phyloP scores from a whole-genome alignment of 768 basidiomycete genomes.

The Lentinula sp. region DNA sequence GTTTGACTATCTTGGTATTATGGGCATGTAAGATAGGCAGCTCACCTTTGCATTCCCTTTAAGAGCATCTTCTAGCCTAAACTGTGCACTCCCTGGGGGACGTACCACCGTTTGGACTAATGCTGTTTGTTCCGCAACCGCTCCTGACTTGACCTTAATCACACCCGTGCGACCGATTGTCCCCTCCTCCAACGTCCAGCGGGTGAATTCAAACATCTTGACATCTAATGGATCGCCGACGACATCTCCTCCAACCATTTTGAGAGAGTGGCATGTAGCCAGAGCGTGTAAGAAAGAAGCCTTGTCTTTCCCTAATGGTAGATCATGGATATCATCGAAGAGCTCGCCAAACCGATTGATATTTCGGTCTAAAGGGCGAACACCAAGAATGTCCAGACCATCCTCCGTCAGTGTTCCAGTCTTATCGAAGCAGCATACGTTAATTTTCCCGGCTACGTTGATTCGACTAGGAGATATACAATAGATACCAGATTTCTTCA shows the following conservation, averaged over 20 bases:
- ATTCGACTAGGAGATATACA: constrained; percentile 96
- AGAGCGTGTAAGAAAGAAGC: constrained; percentile 88
- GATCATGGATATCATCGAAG: constrained; percentile 77
- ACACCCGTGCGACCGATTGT: constrained; percentile 61
- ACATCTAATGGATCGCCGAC: constrained; percentile 95
- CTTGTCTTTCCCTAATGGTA: constrained; percentile 67
- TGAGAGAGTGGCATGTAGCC: constrained; percentile 94
- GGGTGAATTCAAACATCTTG: constrained; percentile 98
- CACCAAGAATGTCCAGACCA: constrained; percentile 93
- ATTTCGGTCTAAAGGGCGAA: constrained; percentile 76
- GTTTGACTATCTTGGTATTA: not conserved
- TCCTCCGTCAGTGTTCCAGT: constrained; percentile 98
- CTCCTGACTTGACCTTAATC: constrained; percentile 57
- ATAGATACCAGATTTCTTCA: constrained; percentile 84
- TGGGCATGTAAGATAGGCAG: constrained; percentile 6
- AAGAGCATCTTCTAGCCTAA: constrained; percentile 89
- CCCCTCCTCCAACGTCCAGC: constrained; percentile 95
- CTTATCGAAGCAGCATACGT: constrained; percentile 98
- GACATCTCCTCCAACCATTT: constrained; percentile 80
- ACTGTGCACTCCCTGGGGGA: constrained; percentile 89
- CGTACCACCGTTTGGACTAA: constrained; percentile 95
- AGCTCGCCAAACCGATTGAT: constrained; percentile 85
- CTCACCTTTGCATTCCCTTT: constrained; percentile 74
- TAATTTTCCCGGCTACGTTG: constrained; percentile 93
- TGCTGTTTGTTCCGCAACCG: constrained; percentile 68